Conservation (phyloP, 1,284 basidiomycete species). For the Tylopilus orsonianus region DNA sequence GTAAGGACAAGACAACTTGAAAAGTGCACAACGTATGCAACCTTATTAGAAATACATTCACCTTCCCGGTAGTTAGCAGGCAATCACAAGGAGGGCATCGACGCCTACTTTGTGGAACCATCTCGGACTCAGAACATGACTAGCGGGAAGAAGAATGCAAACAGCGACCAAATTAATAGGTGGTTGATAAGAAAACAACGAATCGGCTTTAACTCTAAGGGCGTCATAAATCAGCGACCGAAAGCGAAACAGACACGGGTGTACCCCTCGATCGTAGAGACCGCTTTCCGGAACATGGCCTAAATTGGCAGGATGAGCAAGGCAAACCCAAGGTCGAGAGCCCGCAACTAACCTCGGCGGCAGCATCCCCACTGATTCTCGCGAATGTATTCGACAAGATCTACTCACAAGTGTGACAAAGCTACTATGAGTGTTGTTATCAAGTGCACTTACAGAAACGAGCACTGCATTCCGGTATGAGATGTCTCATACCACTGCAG, state of each 20-base stretch:
- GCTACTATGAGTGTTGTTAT: background rate
- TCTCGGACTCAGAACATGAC: slow-evolving; percentile 71
- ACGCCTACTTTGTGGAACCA: slow-evolving; percentile 80
- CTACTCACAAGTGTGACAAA: slow-evolving; percentile 40
- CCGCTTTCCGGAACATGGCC: slow-evolving; percentile 92
- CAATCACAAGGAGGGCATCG: background rate
- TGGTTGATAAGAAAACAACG: slow-evolving; percentile 90
- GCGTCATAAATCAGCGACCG: slow-evolving; percentile 25
- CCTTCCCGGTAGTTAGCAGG: slow-evolving; percentile 40
- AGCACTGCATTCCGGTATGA: slow-evolving; percentile 49
- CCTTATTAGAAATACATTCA: slow-evolving; percentile 86
- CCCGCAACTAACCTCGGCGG: slow-evolving; percentile 67
- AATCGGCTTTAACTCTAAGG: slow-evolving; percentile 79
- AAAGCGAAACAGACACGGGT: slow-evolving; percentile 6
- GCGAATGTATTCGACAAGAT: slow-evolving; percentile 94
- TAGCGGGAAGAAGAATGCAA: slow-evolving; percentile 79
- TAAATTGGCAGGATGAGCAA: slow-evolving; percentile 29
- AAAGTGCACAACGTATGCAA: slow-evolving; percentile 27
- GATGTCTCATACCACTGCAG: slow-evolving; percentile 3
- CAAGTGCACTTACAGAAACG: slow-evolving; percentile 62
- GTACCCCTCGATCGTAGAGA: slow-evolving; percentile 86
- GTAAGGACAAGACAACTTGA: slow-evolving; percentile 2
- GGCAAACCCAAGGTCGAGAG: background rate
- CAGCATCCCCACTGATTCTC: slow-evolving; percentile 87
- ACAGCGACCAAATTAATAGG: slow-evolving; percentile 86